phyloP scores from a whole-genome alignment of 345 rosid genomes.

The Brassica napus region Da-Ae NC_063440.1:12406001-12406500 shows the following conservation, averaged over 20 bases:
- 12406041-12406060: not conserved
- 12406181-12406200: not conserved
- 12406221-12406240: constrained; percentile 34
- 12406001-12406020: not conserved
- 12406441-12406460: constrained; percentile 82
- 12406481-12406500: constrained; percentile 72
- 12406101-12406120: constrained; percentile 36
- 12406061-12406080: constrained; percentile 24
- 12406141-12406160: constrained; percentile 25
- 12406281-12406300: constrained; percentile 45
- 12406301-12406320: constrained; percentile 63
- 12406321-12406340: constrained; percentile 89
- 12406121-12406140: constrained; percentile 32
- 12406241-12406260: constrained; percentile 28
- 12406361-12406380: constrained; percentile 82
- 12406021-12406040: not conserved
- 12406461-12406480: constrained; percentile 86
- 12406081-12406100: constrained; percentile 35
- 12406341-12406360: constrained; percentile 97
- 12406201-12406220: constrained; percentile 28
- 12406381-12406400: constrained; percentile 81
- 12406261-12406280: constrained; percentile 28
- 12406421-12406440: constrained; percentile 94
- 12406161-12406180: constrained; percentile 1
- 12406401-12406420: constrained; percentile 83